These are phyloP conservation scores for Cylindrotheca fusiformis DNA, from an alignment of 108 stramenopile genomes.

Conservation along the genomic window DNA sequence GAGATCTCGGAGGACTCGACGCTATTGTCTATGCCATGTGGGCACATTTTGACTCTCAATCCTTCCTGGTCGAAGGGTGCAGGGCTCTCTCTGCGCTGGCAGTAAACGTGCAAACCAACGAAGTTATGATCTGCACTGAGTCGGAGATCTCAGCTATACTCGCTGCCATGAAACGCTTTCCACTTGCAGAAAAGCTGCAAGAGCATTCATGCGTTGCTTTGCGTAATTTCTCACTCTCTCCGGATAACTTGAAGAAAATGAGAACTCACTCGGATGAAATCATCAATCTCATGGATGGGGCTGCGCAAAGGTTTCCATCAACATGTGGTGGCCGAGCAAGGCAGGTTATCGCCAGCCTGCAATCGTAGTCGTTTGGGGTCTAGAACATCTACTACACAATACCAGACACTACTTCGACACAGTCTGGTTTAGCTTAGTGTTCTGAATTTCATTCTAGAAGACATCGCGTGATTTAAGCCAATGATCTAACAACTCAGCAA, in stretches of 20 bases:
- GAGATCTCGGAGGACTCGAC: conserved; percentile 36
- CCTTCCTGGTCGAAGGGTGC: conserved; percentile 37
- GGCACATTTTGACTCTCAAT: conserved; percentile 34
- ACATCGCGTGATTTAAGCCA: too few relatives aligned
- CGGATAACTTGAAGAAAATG: conserved; percentile 27
- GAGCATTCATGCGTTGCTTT: conserved; percentile 38
- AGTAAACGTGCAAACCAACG: conserved; percentile 34
- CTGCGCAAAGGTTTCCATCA: conserved; percentile 20
- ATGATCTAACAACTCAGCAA: too few relatives aligned
- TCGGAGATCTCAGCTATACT: conserved; percentile 38
- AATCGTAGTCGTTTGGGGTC: neutral
- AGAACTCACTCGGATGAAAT: conserved; percentile 21
- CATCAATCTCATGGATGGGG: conserved; percentile 15
- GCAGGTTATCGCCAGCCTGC: conserved; percentile 24
- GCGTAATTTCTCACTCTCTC: conserved; percentile 35
- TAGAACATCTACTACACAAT: too few relatives aligned
- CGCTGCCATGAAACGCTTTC: conserved; percentile 39
- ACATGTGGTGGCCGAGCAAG: conserved; percentile 25
- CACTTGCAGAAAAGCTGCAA: conserved; percentile 28
- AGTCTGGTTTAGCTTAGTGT: too few relatives aligned
- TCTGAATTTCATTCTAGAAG: too few relatives aligned
- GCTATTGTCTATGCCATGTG: conserved; percentile 41
- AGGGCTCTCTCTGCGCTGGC: conserved; percentile 33
- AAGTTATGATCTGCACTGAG: conserved; percentile 31
- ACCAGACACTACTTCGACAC: too few relatives aligned